Evolutionary conservation across 345 rosid genomes (phyloP).

Genomic region (Jatropha curcas): DNA sequence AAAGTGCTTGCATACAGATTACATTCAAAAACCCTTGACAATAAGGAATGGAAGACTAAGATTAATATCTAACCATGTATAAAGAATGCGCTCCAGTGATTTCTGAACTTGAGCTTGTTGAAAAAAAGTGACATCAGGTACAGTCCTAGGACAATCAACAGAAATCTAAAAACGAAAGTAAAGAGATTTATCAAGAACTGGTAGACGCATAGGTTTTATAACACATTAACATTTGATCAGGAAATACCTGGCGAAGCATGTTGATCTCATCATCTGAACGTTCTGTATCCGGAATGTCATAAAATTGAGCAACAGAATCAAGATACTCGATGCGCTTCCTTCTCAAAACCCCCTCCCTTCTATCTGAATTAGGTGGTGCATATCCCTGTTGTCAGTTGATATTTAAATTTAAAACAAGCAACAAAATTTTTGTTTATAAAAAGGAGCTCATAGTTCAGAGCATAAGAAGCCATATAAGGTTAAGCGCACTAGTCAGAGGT

Average conservation of each 20-base stretch:
- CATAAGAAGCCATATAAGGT: constrained; percentile 1
- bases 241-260: constrained; percentile 93
- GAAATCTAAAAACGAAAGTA: constrained; percentile 59
- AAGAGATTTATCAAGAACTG: constrained; percentile 17
- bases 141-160: constrained; percentile 98
- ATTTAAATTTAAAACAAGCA: constrained; percentile 49
- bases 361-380: constrained; percentile 99
- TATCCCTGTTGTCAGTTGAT: constrained; percentile 99
- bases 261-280: constrained; percentile 95
- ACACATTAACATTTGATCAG: constrained; percentile 12
- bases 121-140: constrained; percentile 92
- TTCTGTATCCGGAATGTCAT: constrained; percentile 93
- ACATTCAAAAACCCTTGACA: background rate
- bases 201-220: background rate
- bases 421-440: constrained; percentile 12
- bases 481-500: constrained; percentile 1
- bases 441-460: background rate
- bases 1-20: background rate
- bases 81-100: constrained; percentile 97
- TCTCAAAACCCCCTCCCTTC: constrained; percentile 88
- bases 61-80: constrained; percentile 69
- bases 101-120: constrained; percentile 95
- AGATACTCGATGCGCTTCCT: constrained; percentile 93
- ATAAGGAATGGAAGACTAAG: constrained; percentile 1
- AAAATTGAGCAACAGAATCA: constrained; percentile 90